Evolutionary conservation across 1,139 yeast species (phyloP), one percentile per base, ranked within the genome.

Genomic region (Candida neerlandica): DNA sequence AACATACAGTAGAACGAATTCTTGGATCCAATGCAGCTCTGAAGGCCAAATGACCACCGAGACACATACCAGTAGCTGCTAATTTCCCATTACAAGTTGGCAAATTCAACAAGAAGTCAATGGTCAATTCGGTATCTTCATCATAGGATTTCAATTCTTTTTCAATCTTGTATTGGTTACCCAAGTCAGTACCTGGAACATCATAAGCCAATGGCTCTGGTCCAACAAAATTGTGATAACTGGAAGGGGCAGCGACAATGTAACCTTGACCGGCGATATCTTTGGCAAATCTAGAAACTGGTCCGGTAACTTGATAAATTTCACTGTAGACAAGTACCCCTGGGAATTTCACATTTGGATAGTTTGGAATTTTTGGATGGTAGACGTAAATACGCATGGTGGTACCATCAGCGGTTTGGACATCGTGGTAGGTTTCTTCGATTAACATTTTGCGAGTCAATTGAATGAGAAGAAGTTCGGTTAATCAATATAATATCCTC

Each of bases 51-150:
- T 88, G 95, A 1, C 96, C 96, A 18, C 96, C 96, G 41, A 88
- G 79, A 63, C 96, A 88, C 92, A 88, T 88, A 21, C 96, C 96
- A 1, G 94, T 86, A 46, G 92, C 86, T 27, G 95, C 96, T 56
- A 86, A 78, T 53, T 77, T 80, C 41, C 94, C 94, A 55, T 81
- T 85, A 63, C 89, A 87, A 3, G 89, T 85, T 1, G 78, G 72
- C 54, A 87, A 71, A 2, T 77, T 62, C 47, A 66, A 64, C 54
- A 88, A 73, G 59, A 85, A 82, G 59, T 86, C 90, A 58, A 87
- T 75, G 23, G 89, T 76, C 53, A 87, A 69, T 44, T 69, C 73
- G 59, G 79, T 82, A 65, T 88, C 96, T 63, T 87, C 95, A 59
- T 88, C 96, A 61, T 88, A 88, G 2, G 91, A 84, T 54, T 73